Conservation (phyloP, 2,329 filamentous ascomycete genomes). For the Colletotrichum camelliae region DNA sequence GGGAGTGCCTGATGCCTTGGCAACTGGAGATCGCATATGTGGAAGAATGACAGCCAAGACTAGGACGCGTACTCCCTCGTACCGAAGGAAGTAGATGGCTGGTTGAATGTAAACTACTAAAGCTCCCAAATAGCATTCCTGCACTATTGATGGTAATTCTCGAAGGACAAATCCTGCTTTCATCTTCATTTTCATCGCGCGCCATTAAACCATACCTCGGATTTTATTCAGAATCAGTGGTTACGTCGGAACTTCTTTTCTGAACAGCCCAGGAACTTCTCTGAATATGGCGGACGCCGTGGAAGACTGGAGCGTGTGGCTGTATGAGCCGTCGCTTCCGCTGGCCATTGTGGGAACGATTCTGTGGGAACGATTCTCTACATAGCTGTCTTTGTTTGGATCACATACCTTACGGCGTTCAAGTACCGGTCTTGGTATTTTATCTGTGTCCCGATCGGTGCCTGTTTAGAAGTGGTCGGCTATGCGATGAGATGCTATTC, state of each 20-base stretch:
- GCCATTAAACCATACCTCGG: neutral
- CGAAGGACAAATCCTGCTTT: neutral
- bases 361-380: conserved; percentile 47
- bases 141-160: neutral
- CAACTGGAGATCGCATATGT: neutral
- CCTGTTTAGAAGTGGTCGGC: conserved; percentile 44
- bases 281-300: neutral
- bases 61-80: neutral
- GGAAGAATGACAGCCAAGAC: neutral
- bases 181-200: neutral
- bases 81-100: neutral
- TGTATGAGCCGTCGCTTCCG: conserved; percentile 48
- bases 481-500: conserved; percentile 45
- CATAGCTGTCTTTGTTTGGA: conserved; percentile 38
- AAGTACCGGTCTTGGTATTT: conserved; percentile 49
- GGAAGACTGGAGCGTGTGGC: conserved; percentile 36
- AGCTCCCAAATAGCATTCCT: neutral
- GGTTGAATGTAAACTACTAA: neutral
- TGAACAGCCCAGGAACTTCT: neutral
- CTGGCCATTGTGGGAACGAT: conserved; percentile 46
- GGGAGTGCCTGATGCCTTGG: neutral
- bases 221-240: neutral
- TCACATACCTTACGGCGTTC: conserved; percentile 46
- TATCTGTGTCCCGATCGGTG: conserved; percentile 45
- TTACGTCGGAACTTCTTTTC: neutral